Evolutionary conservation across 2,329 filamentous ascomycete species (phyloP).

Genomic region (Calonectria hawksworthii): DNA sequence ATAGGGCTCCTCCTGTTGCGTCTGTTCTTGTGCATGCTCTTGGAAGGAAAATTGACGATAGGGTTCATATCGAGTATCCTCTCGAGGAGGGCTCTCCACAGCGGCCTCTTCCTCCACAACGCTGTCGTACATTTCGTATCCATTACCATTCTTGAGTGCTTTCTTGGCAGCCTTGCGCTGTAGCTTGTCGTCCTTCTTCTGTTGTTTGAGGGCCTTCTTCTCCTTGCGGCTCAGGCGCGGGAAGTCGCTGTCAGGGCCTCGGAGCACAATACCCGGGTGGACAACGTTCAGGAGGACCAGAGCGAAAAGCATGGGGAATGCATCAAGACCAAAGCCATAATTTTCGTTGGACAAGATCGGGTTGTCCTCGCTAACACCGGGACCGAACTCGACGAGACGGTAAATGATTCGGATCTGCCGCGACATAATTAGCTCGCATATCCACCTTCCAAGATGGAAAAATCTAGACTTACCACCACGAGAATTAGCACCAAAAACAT

Average conservation of each 20-base stretch:
- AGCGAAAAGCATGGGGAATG: constrained; percentile 67
- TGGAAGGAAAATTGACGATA: not conserved
- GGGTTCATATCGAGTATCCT: constrained; percentile 8
- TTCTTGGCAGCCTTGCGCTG: constrained; percentile 42
- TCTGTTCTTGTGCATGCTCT: not conserved
- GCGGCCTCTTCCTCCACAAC: constrained; percentile 22
- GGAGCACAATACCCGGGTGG: constrained; percentile 63
- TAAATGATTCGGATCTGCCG: constrained; percentile 69
- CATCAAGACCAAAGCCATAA: constrained; percentile 67
- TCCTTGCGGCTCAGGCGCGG: constrained; percentile 56
- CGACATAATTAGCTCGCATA: constrained; percentile 18
- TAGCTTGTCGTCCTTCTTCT: constrained; percentile 51
- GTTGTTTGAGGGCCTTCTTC: constrained; percentile 58
- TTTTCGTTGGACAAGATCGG: constrained; percentile 63
- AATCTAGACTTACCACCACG: constrained; percentile 51
- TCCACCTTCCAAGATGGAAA: not conserved
- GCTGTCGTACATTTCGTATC: constrained; percentile 33
- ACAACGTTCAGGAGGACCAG: constrained; percentile 57
- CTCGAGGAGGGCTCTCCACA: not conserved
- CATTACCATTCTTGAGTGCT: constrained; percentile 31
- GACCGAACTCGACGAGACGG: constrained; percentile 69
- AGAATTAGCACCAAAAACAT: constrained; percentile 52
- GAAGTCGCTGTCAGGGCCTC: constrained; percentile 61
- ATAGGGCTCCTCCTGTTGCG: not conserved
- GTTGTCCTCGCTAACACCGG: constrained; percentile 59